Evolutionary conservation across 2,329 filamentous ascomycete genomes (phyloP), one percentile per base, ranked within the genome.

Genomic region (Aspergillus thermomutatus): DNA sequence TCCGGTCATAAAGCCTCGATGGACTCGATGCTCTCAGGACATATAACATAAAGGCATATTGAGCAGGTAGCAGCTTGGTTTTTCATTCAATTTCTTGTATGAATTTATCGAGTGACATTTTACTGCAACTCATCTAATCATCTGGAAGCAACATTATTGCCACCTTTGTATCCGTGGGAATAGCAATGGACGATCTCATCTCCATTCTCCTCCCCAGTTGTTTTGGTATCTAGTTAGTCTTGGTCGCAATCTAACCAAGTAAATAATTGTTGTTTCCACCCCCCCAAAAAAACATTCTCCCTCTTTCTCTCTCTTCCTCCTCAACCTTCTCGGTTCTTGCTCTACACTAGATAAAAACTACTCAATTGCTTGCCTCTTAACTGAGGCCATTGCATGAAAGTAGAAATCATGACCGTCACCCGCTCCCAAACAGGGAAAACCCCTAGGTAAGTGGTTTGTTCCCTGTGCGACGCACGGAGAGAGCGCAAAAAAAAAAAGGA

Each of bases 361-460:
- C 43, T 46, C 43, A 46, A 46, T 28, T 40, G 9, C 9, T 49
- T 11, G 26, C 26, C 26, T 34, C 48, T 34, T 26, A 43, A 52
- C 31, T 25, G 53, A 28, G 49, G 25, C 19, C 5, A 47, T 62
- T 49, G 26, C 53, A 64, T 64, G 64, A 57, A 37, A 59, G 54
- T 55, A 51, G 46, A 52, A 48, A 69, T 57, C 53, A 80, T 80
- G 78, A 77, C 74, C 52, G 62, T 79, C 53, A 82, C 79, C 53
- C 78, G 80, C 56, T 81, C 79, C 46, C 78, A 82, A 69, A 77
- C 79, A 62, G 79, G 79, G 62, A 79, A 78, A 67, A 80, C 79
- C 58, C 79, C 79, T 60, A 80, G 71, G 79, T 82, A 75, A 69
- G 75, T 73, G 55, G 52, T 54, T 64, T 54, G 50, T 58, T 52